phyloP scores from a whole-genome alignment of 352 stramenopile genomes.

The Thraustotheca clavata region DNA sequence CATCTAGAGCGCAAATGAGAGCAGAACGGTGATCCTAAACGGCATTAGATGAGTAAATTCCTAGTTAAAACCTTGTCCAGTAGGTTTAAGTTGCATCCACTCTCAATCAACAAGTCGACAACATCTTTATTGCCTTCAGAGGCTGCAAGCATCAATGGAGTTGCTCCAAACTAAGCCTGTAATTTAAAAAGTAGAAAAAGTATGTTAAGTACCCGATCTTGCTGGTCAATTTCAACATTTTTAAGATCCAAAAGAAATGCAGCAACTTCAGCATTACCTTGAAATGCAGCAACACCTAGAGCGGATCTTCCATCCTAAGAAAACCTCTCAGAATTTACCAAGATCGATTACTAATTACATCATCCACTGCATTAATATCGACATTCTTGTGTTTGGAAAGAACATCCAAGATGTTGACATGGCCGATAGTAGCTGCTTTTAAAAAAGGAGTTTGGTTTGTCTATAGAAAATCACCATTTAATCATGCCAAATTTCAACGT shows the following conservation, averaged over 20 bases:
- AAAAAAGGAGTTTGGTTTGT: background rate
- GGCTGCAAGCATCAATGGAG: background rate
- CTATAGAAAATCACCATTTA: background rate
- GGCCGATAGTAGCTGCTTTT: background rate
- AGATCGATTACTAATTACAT: background rate
- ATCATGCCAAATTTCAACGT: background rate
- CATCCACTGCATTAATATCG: conserved; percentile 1
- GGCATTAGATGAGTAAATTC: background rate
- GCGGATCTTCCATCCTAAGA: background rate
- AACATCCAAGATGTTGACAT: background rate
- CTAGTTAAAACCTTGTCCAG: background rate
- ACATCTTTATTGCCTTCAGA: background rate
- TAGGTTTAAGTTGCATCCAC: background rate
- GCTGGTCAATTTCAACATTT: background rate
- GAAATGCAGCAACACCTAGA: background rate
- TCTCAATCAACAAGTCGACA: background rate
- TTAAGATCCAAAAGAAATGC: background rate
- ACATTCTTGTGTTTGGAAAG: background rate
- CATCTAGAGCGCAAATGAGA: background rate
- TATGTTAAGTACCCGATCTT: conserved; percentile 4
- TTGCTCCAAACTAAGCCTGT: background rate
- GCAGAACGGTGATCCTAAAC: background rate
- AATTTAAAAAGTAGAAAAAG: no score
- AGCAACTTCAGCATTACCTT: background rate
- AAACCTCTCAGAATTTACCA: background rate